phyloP scores from a whole-genome alignment of 2,329 filamentous ascomycete genomes.

The Trichophaea hybrida region DNA sequence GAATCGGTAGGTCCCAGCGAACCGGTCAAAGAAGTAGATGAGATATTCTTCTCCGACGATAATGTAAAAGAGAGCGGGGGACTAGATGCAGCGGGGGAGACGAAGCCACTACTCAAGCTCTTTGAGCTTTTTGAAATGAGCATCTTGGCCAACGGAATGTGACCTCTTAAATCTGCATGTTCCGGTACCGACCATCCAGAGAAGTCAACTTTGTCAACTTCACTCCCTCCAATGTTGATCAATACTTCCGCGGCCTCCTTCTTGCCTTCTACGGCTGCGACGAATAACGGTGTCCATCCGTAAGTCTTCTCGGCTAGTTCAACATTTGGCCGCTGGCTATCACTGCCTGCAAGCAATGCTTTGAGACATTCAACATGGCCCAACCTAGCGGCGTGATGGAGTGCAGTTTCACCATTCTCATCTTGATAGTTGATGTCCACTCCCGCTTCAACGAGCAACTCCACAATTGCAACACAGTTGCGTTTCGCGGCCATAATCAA shows the following conservation, averaged over 20 bases:
- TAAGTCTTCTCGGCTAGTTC: slow-evolving; percentile 72
- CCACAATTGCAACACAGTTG: slow-evolving; percentile 71
- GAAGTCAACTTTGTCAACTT: slow-evolving; percentile 59
- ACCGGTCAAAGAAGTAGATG: slow-evolving; percentile 30
- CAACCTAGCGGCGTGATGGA: slow-evolving; percentile 83
- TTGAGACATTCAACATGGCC: slow-evolving; percentile 69
- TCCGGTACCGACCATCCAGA: slow-evolving; percentile 92
- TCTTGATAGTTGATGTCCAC: slow-evolving; percentile 92
- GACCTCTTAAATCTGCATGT: slow-evolving; percentile 78
- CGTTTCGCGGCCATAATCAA: slow-evolving; percentile 76
- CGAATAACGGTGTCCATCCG: slow-evolving; percentile 75
- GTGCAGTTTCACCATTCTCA: slow-evolving; percentile 72
- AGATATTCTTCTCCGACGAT: slow-evolving; percentile 28
- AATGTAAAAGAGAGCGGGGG: slow-evolving; percentile 21
- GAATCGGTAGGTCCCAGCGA: slow-evolving; percentile 26
- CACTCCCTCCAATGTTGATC: slow-evolving; percentile 55
- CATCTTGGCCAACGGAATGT: slow-evolving; percentile 57
- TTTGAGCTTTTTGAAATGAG: slow-evolving; percentile 26
- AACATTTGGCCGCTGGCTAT: slow-evolving; percentile 56
- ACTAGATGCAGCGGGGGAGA: slow-evolving; percentile 30
- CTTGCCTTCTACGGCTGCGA: slow-evolving; percentile 81
- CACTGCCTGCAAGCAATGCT: slow-evolving; percentile 56
- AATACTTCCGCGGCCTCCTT: slow-evolving; percentile 60
- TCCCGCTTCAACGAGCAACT: slow-evolving; percentile 73
- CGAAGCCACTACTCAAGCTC: slow-evolving; percentile 26